A percentile compares a stretch with the other conserved stretches of the same genome.
These are phyloP conservation scores for Cladobotryum mycophilum DNA, from an alignment of 2,329 filamentous ascomycete species.

Conservation along the genomic window DNA sequence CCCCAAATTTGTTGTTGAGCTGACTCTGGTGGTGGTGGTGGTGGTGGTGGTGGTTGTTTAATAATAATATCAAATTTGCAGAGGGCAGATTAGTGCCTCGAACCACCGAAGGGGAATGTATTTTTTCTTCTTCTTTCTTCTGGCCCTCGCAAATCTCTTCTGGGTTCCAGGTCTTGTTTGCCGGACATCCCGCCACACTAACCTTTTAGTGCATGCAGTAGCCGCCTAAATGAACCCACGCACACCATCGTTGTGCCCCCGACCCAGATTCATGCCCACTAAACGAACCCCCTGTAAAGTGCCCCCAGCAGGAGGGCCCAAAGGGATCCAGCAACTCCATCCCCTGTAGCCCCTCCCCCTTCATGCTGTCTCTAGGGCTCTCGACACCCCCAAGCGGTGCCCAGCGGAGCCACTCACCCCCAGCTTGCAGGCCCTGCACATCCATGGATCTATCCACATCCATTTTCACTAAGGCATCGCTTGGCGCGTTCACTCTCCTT, in stretches of 20 bases:
- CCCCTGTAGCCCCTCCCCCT: not conserved
- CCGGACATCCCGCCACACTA: constrained; percentile 26
- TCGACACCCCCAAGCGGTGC: too few relatives aligned
- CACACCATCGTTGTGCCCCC: constrained; percentile 8
- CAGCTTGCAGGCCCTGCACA: too few relatives aligned
- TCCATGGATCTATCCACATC: too few relatives aligned
- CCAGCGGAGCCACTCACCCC: too few relatives aligned
- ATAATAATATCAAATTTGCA: too few relatives aligned
- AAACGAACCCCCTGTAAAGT: constrained; percentile 1
- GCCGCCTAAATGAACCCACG: constrained; percentile 11
- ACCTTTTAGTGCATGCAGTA: constrained; percentile 20
- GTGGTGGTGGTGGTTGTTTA: not conserved
- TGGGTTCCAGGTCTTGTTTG: not conserved
- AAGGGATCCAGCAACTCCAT: too few relatives aligned
- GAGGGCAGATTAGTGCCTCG: too few relatives aligned
- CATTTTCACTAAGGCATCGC: too few relatives aligned
- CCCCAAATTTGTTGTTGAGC: not conserved
- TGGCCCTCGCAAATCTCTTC: too few relatives aligned
- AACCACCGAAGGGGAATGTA: too few relatives aligned
- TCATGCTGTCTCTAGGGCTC: too few relatives aligned
- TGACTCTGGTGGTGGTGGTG: not conserved
- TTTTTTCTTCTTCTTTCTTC: constrained; percentile 1
- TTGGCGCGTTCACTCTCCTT: too few relatives aligned
- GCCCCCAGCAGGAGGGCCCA: not conserved
- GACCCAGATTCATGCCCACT: constrained; percentile 11